phyloP scores from a whole-genome alignment of 2,329 filamentous ascomycete genomes.

The Nemania serpens region DNA sequence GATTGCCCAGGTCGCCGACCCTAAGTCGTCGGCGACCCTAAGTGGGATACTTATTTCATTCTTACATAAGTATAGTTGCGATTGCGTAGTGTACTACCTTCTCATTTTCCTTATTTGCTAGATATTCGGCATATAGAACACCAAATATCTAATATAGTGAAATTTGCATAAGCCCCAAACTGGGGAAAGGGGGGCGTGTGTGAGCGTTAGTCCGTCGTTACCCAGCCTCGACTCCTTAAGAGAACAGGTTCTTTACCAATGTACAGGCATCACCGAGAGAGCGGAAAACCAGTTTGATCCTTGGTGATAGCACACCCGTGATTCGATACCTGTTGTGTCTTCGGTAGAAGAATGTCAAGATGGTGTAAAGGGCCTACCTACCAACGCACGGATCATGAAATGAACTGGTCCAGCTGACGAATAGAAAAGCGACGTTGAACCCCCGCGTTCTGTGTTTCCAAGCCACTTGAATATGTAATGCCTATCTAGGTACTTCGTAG shows the following conservation, averaged over 20 bases:
- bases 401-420: constrained; percentile 4
- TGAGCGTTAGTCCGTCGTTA: not conserved
- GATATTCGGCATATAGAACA: too few species aligned
- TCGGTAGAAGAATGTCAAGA: not conserved
- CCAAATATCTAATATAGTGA: too few species aligned
- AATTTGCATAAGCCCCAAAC: too few species aligned
- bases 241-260: not conserved
- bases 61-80: too few species aligned
- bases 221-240: not conserved
- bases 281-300: not conserved
- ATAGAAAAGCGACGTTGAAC: constrained; percentile 17
- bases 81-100: too few species aligned
- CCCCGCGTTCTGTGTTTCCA: constrained; percentile 22
- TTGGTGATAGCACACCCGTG: not conserved
- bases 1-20: too few species aligned
- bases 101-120: too few species aligned
- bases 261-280: not conserved
- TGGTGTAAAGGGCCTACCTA: not conserved
- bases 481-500: too few species aligned
- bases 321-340: not conserved
- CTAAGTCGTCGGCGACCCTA: too few species aligned
- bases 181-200: too few species aligned
- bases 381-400: constrained; percentile 8
- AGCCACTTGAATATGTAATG: constrained; percentile 2
- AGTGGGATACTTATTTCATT: too few species aligned